Evolutionary conservation across 768 basidiomycete genomes (phyloP).

Genomic region (Collybia nuda): DNA sequence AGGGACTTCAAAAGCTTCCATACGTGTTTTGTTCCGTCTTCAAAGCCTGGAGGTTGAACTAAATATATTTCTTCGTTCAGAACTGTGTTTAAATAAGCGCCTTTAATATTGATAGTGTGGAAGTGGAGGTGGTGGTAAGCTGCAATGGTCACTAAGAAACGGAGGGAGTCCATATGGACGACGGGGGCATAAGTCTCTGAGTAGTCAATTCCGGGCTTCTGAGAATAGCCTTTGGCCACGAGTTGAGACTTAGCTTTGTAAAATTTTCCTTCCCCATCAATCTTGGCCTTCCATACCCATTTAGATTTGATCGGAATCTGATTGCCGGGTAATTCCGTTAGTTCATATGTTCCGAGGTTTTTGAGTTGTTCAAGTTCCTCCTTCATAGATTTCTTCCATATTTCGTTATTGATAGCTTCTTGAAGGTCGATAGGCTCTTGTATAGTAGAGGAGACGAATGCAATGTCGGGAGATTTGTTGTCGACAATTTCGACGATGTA

Average conservation of each 20-base stretch:
- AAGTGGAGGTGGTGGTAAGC: conserved; percentile 32
- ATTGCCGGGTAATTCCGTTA: neutral
- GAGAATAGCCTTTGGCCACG: neutral
- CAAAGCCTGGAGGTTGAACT: conserved; percentile 31
- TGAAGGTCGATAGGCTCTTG: neutral
- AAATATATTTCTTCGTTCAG: conserved; percentile 36
- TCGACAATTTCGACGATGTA: neutral
- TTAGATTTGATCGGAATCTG: neutral
- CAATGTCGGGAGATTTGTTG: neutral
- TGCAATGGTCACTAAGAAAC: conserved; percentile 31
- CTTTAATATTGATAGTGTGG: conserved; percentile 32
- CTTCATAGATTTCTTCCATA: neutral
- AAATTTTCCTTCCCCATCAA: neutral
- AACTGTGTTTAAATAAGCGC: conserved; percentile 24
- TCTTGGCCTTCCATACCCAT: neutral
- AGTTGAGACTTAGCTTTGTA: neutral
- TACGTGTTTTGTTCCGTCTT: conserved; percentile 21
- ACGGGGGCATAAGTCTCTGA: conserved; percentile 29
- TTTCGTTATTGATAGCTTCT: neutral
- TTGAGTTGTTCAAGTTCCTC: neutral
- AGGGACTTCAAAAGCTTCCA: conserved; percentile 24
- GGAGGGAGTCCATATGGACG: conserved; percentile 26
- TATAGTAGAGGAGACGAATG: neutral
- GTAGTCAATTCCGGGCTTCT: neutral
- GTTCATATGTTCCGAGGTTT: neutral